Percentiles rank a stretch among this genome's conserved stretches.
phyloP scores from a whole-genome alignment of 345 rosid species.

The Hibiscus tridactylites region DNA sequence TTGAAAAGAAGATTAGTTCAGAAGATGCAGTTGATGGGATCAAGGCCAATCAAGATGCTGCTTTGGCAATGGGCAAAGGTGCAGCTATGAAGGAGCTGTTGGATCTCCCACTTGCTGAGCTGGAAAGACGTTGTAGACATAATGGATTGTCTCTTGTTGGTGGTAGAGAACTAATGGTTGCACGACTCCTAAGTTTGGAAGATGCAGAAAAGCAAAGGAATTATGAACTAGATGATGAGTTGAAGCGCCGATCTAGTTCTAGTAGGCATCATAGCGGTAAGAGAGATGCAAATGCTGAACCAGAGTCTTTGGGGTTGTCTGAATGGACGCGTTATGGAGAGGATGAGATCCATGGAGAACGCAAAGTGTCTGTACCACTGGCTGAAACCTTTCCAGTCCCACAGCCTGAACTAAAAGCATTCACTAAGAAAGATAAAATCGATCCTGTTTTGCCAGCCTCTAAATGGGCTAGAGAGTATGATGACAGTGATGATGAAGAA shows the following conservation, averaged over 20 bases:
- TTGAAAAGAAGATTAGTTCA: slow-evolving; percentile 48
- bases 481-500: slow-evolving; percentile 79
- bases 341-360: slow-evolving; percentile 32
- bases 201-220: slow-evolving; percentile 91
- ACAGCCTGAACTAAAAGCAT: slow-evolving; percentile 62
- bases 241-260: slow-evolving; percentile 50
- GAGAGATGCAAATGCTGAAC: slow-evolving; percentile 45
- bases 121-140: slow-evolving; percentile 95
- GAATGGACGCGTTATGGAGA: slow-evolving; percentile 41
- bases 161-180: slow-evolving; percentile 97
- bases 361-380: slow-evolving; percentile 40
- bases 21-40: slow-evolving; percentile 40
- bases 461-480: slow-evolving; percentile 95
- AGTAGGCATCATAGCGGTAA: slow-evolving; percentile 37
- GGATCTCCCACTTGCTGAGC: slow-evolving; percentile 82
- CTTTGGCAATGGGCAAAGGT: slow-evolving; percentile 90
- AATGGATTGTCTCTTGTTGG: slow-evolving; percentile 95
- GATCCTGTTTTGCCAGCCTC: slow-evolving; percentile 83
- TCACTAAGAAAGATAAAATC: slow-evolving; percentile 56
- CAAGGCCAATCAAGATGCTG: slow-evolving; percentile 70
- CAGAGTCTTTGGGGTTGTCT: slow-evolving; percentile 34
- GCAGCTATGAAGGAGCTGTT: slow-evolving; percentile 87
- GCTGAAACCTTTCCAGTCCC: slow-evolving; percentile 41
- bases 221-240: slow-evolving; percentile 67
- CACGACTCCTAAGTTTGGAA: slow-evolving; percentile 83